Evolutionary conservation across 2,329 filamentous ascomycete species (phyloP), one percentile per base, ranked within the genome.

Genomic region (Trichoderma pleuroti): DNA sequence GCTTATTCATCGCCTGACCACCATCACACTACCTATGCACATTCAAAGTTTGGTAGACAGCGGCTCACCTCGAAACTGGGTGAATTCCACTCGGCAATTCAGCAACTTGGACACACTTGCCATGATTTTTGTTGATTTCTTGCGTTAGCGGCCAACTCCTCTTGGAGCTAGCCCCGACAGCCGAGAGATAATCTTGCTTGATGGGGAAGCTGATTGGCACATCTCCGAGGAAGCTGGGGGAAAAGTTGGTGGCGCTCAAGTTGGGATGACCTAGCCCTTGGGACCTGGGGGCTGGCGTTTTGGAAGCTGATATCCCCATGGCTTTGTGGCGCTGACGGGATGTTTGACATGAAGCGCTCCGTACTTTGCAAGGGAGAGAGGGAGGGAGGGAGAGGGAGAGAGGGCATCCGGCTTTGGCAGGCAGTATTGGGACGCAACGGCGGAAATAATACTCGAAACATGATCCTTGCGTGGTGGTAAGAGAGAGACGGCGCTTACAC

Each of bases 151-250:
- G 64, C 64, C 26, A 68, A 68, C 36, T 28, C 54, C n/a, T 46
- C 28, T 46, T 24, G 36, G 12, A 34, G 36, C 36, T 60, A 60
- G 34, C 64, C 16, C 34, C 28, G n/a, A 67, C 34, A 68, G 26
- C 54, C 54, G 39, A 61, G 39, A 52, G 66, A 49, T 21, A 26
- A 34, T 52, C 30, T 61, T n/a, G 39, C 32, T 60, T 52, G 30
- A 52, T 52, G 66, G 56, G 24, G 30, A 49, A 26, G 66, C 56
- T 61, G 56, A 61, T 60, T 68, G 56, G 36, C 56, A 61, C 66
- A 68, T 68, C 66, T 68, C 66, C 66, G 66, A 68, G 66, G 66
- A 28, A 60, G 54, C 56, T 68, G 42, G 63, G 63, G 63, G 49
- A 56, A 39, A 36, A n/a, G 63, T 14, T 66, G 49, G 63, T 66